Percentiles rank a stretch among this genome's conserved stretches.
phyloP scores from a whole-genome alignment of 805 yeast species.

The Middelhovenomyces tepae region DNA sequence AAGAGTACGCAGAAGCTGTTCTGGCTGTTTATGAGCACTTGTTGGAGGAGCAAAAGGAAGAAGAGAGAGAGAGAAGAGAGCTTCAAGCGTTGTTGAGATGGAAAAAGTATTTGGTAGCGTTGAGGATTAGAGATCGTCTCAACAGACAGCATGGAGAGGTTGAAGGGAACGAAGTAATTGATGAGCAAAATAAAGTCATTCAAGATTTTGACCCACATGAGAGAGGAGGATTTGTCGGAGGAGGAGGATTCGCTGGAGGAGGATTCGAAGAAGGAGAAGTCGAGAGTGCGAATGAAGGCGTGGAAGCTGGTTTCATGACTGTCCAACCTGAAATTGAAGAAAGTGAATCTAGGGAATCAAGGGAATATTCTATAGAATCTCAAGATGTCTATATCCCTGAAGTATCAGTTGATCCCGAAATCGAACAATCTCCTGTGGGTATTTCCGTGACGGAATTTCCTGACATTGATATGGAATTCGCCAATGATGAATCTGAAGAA shows the following conservation, averaged over 20 bases:
- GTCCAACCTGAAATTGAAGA: constrained; percentile 1
- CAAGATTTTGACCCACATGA: not conserved
- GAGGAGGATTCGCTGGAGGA: not conserved
- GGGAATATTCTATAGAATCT: constrained; percentile 8
- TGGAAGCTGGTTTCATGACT: not conserved
- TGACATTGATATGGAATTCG: not conserved
- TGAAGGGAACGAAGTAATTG: not conserved
- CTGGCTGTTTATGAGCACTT: constrained; percentile 40
- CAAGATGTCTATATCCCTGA: constrained; percentile 1
- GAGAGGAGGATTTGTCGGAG: not conserved
- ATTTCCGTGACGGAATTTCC: not conserved
- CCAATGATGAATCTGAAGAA: too few species aligned
- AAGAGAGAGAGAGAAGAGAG: constrained; percentile 36
- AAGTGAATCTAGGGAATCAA: constrained; percentile 1
- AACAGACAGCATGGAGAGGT: constrained; percentile 18
- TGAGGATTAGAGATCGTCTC: constrained; percentile 19
- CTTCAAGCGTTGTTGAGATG: constrained; percentile 29
- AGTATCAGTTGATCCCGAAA: constrained; percentile 2
- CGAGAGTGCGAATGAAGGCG: constrained; percentile 1
- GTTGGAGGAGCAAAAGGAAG: constrained; percentile 40
- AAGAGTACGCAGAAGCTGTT: constrained; percentile 53
- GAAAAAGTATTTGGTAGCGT: constrained; percentile 28
- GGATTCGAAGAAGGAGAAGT: not conserved
- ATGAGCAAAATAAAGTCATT: not conserved
- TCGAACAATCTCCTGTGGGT: constrained; percentile 1